These are phyloP conservation scores for Jackrogersella minutella DNA, from an alignment of 495 filamentous ascomycete species.

Conservation along the genomic window DNA sequence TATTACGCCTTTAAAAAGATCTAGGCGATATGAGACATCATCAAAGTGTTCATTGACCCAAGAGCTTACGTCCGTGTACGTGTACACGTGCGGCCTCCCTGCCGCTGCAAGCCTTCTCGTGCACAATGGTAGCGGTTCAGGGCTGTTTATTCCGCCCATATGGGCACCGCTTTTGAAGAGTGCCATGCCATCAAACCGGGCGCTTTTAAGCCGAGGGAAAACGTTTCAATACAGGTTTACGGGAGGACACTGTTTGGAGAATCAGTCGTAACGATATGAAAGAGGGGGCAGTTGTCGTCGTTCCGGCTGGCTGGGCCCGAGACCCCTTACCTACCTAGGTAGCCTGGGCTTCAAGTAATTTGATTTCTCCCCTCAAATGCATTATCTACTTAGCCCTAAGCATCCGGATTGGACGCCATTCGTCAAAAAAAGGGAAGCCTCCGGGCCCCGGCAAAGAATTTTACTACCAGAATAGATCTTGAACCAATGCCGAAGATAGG, in stretches of 20 bases:
- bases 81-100: too few species aligned
- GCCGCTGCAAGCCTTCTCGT: too few species aligned
- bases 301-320: neutral
- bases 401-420: neutral
- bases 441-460: neutral
- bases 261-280: neutral
- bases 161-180: neutral
- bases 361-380: neutral
- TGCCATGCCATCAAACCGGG: neutral
- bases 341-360: neutral
- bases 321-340: neutral
- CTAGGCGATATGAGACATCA: too few species aligned
- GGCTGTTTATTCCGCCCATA: neutral
- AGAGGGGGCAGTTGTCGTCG: neutral
- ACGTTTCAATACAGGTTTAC: neutral
- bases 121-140: too few species aligned
- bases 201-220: neutral
- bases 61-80: too few species aligned
- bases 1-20: too few species aligned
- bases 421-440: conserved; percentile 6
- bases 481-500: conserved; percentile 6
- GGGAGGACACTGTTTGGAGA: neutral
- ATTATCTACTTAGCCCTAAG: neutral
- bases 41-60: too few species aligned
- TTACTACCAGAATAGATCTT: neutral